A percentile compares a stretch with the other conserved stretches of the same genome.
These are phyloP conservation scores for Geranomyces variabilis DNA, from an alignment of 192 early-diverging fungal genomes.

Conservation along the genomic window DNA sequence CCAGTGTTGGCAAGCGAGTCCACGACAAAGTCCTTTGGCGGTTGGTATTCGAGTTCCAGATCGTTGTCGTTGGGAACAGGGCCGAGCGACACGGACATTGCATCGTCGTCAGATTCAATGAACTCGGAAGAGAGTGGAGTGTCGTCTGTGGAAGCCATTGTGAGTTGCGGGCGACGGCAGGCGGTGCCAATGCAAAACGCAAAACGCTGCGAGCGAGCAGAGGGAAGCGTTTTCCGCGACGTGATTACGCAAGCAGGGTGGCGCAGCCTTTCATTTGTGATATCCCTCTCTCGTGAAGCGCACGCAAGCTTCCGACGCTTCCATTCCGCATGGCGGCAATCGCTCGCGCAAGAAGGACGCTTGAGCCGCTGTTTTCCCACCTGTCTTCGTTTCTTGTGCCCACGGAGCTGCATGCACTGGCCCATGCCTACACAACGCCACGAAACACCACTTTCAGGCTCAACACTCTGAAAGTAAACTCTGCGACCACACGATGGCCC, in stretches of 20 bases:
- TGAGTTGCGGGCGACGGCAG: no score
- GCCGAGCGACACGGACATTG: neutral
- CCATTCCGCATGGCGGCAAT: neutral
- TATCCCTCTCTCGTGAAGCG: no score
- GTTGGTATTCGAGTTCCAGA: conserved; percentile 23
- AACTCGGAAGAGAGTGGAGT: no score
- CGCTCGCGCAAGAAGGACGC: neutral
- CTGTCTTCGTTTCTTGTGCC: conserved; percentile 9
- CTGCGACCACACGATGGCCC: neutral
- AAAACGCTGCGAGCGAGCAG: no score
- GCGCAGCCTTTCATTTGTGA: no score
- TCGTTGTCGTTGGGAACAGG: neutral
- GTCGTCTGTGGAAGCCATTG: no score
- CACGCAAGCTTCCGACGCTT: no score
- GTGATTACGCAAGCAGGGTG: no score
- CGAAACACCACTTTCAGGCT: conserved; percentile 19
- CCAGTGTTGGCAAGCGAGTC: neutral
- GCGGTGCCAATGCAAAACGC: no score
- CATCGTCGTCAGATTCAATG: neutral
- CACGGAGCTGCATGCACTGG: conserved; percentile 11
- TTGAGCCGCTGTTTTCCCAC: conserved; percentile 19
- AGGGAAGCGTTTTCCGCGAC: no score
- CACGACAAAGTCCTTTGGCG: conserved; percentile 8
- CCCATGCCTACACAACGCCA: conserved; percentile 5
- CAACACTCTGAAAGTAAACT: conserved; percentile 21